A percentile compares a stretch with the other conserved stretches of the same genome.
Conservation (phyloP, 257 asterid genomes). For the Nicotiana noctiflora region DNA sequence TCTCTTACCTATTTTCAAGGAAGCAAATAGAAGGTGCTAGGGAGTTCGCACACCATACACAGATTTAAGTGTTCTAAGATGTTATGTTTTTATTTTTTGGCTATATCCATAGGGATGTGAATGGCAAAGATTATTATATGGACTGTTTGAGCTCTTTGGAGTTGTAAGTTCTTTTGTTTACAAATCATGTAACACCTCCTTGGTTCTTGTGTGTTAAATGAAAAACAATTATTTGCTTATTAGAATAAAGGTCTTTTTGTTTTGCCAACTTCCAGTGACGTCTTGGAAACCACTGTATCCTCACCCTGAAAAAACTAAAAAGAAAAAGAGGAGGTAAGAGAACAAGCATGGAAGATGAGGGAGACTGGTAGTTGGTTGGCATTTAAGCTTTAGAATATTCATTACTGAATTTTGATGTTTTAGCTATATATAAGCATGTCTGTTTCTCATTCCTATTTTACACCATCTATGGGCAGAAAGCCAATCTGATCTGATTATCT, state of each 20-base stretch:
- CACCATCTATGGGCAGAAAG: neutral
- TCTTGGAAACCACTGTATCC: neutral
- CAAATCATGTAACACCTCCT: neutral
- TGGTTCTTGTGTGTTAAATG: neutral
- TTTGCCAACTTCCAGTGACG: neutral
- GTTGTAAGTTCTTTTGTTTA: neutral
- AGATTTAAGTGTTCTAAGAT: neutral
- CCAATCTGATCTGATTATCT: constrained; percentile 1
- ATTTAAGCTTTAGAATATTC: neutral
- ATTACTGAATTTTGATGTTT: constrained; percentile 5
- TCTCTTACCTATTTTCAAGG: neutral
- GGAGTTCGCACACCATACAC: neutral
- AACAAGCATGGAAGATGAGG: neutral
- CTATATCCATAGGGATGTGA: neutral
- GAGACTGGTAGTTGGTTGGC: neutral
- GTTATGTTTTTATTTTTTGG: neutral
- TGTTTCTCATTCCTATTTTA: neutral
- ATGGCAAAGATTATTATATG: neutral
- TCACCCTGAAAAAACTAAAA: neutral
- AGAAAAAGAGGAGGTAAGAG: neutral
- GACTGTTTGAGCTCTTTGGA: neutral
- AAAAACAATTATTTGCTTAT: neutral
- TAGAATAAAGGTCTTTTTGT: neutral
- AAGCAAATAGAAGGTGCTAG: neutral
- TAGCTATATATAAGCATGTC: neutral